phyloP scores from a whole-genome alignment of 805 yeast genomes.

The Candida lessepsii region DNA sequence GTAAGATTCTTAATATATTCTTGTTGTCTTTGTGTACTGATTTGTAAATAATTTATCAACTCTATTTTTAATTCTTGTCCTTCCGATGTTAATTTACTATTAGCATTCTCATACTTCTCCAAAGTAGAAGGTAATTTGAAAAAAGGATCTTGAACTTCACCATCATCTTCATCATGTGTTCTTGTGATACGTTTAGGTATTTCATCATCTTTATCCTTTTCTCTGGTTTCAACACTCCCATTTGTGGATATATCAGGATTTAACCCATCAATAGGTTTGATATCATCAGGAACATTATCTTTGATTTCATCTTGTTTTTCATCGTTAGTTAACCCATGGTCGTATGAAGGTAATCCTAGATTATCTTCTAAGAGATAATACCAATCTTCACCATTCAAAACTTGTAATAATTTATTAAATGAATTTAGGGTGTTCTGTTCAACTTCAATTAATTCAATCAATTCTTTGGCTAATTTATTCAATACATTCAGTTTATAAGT shows the following conservation, averaged over 20 bases:
- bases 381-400: slow-evolving; percentile 86
- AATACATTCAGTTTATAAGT: slow-evolving; percentile 59
- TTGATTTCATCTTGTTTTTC: slow-evolving; percentile 11
- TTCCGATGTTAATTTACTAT: slow-evolving; percentile 22
- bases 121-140: slow-evolving; percentile 57
- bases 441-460: slow-evolving; percentile 72
- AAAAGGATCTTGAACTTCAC: slow-evolving; percentile 35
- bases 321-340: slow-evolving; percentile 50
- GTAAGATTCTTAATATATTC: slow-evolving; percentile 81
- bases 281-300: slow-evolving; percentile 14
- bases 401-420: slow-evolving; percentile 68
- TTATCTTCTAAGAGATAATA: slow-evolving; percentile 60
- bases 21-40: slow-evolving; percentile 52
- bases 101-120: slow-evolving; percentile 18
- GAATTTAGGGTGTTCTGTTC: slow-evolving; percentile 79
- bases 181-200: slow-evolving; percentile 11
- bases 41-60: slow-evolving; percentile 41
- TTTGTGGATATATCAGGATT: slow-evolving; percentile 4
- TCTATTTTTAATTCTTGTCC: slow-evolving; percentile 52
- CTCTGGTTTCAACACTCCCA: slow-evolving; percentile 10
- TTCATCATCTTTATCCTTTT: slow-evolving; percentile 3
- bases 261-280: slow-evolving; percentile 9
- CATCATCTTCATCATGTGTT: slow-evolving; percentile 12
- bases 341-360: slow-evolving; percentile 65
- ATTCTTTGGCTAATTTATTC: slow-evolving; percentile 60